phyloP scores from a whole-genome alignment of 495 filamentous ascomycete genomes.

The Amorphotheca resinae region DNA sequence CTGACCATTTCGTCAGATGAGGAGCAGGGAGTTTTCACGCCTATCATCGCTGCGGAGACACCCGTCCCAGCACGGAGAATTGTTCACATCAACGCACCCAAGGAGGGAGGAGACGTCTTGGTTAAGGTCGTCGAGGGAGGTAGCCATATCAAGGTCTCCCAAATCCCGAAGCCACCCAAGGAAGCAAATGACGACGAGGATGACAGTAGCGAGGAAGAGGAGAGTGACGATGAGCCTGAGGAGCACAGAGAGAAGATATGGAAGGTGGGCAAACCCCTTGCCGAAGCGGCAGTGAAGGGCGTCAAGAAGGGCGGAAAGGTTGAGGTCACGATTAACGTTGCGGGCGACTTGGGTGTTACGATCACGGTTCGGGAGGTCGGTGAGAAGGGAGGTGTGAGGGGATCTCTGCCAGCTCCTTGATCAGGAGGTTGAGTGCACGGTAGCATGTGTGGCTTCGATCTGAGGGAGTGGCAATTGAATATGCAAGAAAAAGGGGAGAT shows the following conservation, averaged over 20 bases:
- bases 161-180: slow-evolving; percentile 66
- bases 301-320: slow-evolving; percentile 84
- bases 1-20: slow-evolving; percentile 53
- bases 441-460: too few species aligned
- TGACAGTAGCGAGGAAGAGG: slow-evolving; percentile 46
- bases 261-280: slow-evolving; percentile 74
- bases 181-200: slow-evolving; percentile 35
- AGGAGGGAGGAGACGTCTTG: slow-evolving; percentile 73
- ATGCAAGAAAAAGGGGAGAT: too few species aligned
- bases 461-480: too few species aligned
- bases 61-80: slow-evolving; percentile 79
- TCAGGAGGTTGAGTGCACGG: too few species aligned
- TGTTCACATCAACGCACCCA: slow-evolving; percentile 58
- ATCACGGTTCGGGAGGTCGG: slow-evolving; percentile 77
- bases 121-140: slow-evolving; percentile 77
- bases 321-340: slow-evolving; percentile 83
- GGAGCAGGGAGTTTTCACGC: slow-evolving; percentile 53
- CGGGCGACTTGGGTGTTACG: slow-evolving; percentile 60
- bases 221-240: slow-evolving; percentile 73
- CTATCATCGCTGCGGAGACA: slow-evolving; percentile 72
- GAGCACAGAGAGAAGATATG: slow-evolving; percentile 84
- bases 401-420: slow-evolving; percentile 14
- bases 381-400: slow-evolving; percentile 19
- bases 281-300: slow-evolving; percentile 70
- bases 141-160: slow-evolving; percentile 80